phyloP scores from a whole-genome alignment of 2,329 filamentous ascomycete genomes.

The Xylariaceae sp. region DNA sequence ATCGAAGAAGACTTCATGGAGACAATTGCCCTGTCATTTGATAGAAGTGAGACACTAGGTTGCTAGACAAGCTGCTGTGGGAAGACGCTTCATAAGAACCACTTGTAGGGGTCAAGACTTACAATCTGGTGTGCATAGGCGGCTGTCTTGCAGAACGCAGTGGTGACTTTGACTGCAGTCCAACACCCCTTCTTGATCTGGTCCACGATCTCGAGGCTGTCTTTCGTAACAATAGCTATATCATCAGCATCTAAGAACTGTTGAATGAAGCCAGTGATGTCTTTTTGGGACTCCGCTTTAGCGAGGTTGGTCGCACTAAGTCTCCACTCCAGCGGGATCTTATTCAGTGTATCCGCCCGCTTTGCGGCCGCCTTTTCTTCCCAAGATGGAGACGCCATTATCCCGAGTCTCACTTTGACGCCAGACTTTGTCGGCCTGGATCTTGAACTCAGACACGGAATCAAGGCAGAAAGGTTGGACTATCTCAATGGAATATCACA shows the following conservation, averaged over 20 bases:
- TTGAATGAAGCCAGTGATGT: not conserved
- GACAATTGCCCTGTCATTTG: not conserved
- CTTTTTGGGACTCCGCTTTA: not conserved
- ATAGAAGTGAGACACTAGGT: too few species aligned
- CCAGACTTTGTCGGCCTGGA: too few species aligned
- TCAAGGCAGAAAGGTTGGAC: too few species aligned
- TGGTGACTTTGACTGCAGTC: not conserved
- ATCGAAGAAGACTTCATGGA: constrained; percentile 29
- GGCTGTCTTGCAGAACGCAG: constrained; percentile 1
- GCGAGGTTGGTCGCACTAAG: not conserved
- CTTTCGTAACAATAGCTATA: not conserved
- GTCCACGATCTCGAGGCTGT: not conserved
- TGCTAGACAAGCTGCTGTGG: too few species aligned
- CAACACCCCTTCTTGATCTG: not conserved
- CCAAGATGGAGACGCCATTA: not conserved
- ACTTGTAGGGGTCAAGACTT: not conserved
- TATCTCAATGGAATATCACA: too few species aligned
- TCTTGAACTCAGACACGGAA: too few species aligned
- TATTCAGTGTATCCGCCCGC: not conserved
- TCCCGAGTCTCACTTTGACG: too few species aligned
- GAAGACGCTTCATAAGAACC: too few species aligned
- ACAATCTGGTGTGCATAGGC: constrained; percentile 1
- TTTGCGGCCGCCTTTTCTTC: not conserved
- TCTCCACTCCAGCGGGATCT: not conserved
- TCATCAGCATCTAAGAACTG: not conserved